Evolutionary conservation across 2,329 filamentous ascomycete genomes (phyloP), one percentile per base, ranked within the genome.

Genomic region (Aspergillus pseudotamarii): DNA sequence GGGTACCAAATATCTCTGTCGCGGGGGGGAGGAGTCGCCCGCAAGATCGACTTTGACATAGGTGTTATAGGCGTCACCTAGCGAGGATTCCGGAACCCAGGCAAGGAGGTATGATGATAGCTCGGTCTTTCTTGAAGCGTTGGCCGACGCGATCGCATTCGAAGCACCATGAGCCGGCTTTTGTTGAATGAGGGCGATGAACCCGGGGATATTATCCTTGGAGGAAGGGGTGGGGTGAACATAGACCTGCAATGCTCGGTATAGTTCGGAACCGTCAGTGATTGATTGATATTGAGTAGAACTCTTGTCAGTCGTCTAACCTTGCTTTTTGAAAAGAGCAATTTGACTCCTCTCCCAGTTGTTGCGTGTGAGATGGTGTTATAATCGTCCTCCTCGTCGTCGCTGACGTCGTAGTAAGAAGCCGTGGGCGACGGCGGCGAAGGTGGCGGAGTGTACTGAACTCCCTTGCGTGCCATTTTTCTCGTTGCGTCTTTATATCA

Each of bases 271-370:
- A 21, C 38, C 38, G 32, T 68, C 43, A 65, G 62, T 38, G 26
- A 48, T 36, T 30, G 19, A 23, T 43, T 51, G 12, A 11, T 19
- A 21, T 10, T 16, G n/a, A 32, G 6, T 36, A n/a, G 32, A 46
- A 14, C 16, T 10, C 6, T 51, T 21, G 3, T 11, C 26, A 38
- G 34, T 54, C 1, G 4, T 73, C 82, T 54, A 72, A 92, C 91
- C 85, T 98, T 99, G 89, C 93, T 97, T 82, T 99, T 99, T 23
- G 93, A 94, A 73, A 91, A 97, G 16, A 99, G 84, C 36, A 99
- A 83, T 80, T 98, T 99, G 53, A 99, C 95, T 1, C 94, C 95
- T 68, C 88, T 88, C 0, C 91, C 91, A 2, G 88, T 88, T 69
- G 86, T 87, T 4, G 88, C 87, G 74, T 96, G 92, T 5, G 92